Percentiles rank a stretch among this genome's conserved stretches.
Conservation (phyloP, 805 yeast species). For the Pichia californica region DNA sequence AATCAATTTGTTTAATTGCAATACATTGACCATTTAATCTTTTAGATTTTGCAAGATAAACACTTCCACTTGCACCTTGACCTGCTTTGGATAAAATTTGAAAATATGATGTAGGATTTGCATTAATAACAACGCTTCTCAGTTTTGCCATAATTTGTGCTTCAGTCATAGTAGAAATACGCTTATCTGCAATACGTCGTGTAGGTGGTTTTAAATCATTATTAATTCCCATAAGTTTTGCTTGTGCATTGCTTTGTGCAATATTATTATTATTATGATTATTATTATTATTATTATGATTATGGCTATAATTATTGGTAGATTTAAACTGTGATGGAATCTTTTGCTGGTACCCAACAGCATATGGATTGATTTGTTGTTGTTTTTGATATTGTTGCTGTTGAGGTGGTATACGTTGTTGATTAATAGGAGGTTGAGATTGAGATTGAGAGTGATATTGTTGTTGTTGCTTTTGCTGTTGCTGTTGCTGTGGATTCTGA, state of each 20-base stretch:
- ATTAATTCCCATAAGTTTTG: conserved; percentile 12
- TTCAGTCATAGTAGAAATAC: conserved; percentile 68
- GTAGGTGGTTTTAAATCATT: not conserved
- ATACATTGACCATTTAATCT: conserved; percentile 53
- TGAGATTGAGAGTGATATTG: conserved; percentile 3
- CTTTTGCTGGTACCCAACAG: not conserved
- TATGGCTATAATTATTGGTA: too few species aligned
- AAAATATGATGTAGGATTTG: conserved; percentile 82
- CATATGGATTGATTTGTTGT: conserved; percentile 11
- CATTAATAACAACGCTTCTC: conserved; percentile 70
- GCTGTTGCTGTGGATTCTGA: conserved; percentile 1
- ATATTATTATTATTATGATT: conserved; percentile 14
- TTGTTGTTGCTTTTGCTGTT: conserved; percentile 9
- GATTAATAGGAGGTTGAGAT: not conserved
- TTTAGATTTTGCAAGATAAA: conserved; percentile 71
- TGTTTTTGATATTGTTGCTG: conserved; percentile 18
- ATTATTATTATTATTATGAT: conserved; percentile 15
- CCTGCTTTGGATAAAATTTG: conserved; percentile 82
- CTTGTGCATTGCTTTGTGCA: conserved; percentile 20
- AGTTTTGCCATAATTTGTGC: conserved; percentile 79
- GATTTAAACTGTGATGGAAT: conserved; percentile 32
- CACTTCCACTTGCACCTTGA: conserved; percentile 98
- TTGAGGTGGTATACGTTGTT: conserved; percentile 13
- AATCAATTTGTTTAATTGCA: conserved; percentile 94
- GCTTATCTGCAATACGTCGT: conserved; percentile 34